Percentiles rank a stretch among this genome's conserved stretches.
Evolutionary conservation across 2,329 filamentous ascomycete genomes (phyloP).

Genomic region (Aspergillus proliferans): DNA sequence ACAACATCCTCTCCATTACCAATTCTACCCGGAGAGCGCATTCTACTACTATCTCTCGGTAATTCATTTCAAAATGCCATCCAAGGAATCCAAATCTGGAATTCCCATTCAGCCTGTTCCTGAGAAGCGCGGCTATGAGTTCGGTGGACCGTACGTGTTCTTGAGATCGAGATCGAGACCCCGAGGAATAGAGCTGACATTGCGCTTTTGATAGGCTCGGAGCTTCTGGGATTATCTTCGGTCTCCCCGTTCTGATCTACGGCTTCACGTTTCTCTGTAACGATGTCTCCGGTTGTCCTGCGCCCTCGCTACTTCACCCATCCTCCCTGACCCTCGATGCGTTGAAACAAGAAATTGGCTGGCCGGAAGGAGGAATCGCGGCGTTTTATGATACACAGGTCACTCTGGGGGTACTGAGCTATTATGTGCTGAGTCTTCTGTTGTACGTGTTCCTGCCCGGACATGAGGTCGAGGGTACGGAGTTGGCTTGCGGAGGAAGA

Average conservation of each 20-base stretch:
- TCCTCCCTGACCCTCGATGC: slow-evolving; percentile 63
- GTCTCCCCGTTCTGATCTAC: slow-evolving; percentile 71
- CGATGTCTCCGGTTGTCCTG: slow-evolving; percentile 82
- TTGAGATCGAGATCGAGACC: not conserved
- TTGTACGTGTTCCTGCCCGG: slow-evolving; percentile 74
- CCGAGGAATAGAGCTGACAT: slow-evolving; percentile 6
- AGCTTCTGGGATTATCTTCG: slow-evolving; percentile 69
- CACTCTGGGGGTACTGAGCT: slow-evolving; percentile 64
- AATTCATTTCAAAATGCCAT: slow-evolving; percentile 18
- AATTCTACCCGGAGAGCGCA: not conserved
- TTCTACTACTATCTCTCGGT: not conserved
- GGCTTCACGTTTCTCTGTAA: slow-evolving; percentile 78
- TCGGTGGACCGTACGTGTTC: slow-evolving; percentile 40
- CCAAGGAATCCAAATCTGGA: slow-evolving; percentile 28
- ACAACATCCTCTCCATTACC: not conserved
- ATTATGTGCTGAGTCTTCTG: slow-evolving; percentile 69
- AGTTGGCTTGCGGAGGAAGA: slow-evolving; percentile 63
- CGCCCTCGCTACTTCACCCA: slow-evolving; percentile 70
- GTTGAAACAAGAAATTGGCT: slow-evolving; percentile 74
- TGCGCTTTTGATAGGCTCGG: slow-evolving; percentile 54
- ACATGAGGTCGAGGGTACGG: slow-evolving; percentile 61
- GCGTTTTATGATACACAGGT: slow-evolving; percentile 66
- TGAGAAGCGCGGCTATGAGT: slow-evolving; percentile 42
- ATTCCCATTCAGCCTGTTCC: slow-evolving; percentile 30
- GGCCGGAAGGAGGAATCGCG: slow-evolving; percentile 64